These are phyloP conservation scores for Aureobasidium uvarum DNA, from an alignment of 2,329 filamentous ascomycete genomes.

Conservation along the genomic window DNA sequence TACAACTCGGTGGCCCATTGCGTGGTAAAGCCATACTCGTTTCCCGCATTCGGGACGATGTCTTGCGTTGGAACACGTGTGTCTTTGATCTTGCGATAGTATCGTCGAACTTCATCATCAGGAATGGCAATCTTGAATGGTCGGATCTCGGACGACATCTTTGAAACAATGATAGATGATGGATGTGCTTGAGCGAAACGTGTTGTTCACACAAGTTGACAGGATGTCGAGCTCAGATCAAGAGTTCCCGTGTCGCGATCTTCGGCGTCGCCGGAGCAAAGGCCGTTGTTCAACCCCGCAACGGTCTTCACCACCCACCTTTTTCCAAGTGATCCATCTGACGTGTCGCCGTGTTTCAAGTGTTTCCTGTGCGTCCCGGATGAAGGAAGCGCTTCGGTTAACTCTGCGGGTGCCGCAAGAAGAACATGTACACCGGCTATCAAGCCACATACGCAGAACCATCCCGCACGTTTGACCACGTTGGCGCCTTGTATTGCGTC, in stretches of 20 bases:
- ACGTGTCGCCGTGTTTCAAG: background rate
- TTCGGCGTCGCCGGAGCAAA: background rate
- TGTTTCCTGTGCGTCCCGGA: background rate
- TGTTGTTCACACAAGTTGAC: background rate
- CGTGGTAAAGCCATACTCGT: slow-evolving; percentile 38
- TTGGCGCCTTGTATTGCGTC: background rate
- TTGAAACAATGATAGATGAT: background rate
- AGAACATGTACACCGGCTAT: no score
- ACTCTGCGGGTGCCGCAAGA: background rate
- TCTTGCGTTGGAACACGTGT: slow-evolving; percentile 38
- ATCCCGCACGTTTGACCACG: background rate
- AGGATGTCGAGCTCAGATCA: background rate
- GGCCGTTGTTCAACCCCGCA: background rate
- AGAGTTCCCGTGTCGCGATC: background rate
- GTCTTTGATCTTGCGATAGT: slow-evolving; percentile 41
- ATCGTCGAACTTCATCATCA: slow-evolving; percentile 39
- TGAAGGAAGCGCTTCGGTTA: background rate
- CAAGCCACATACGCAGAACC: background rate
- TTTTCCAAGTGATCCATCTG: background rate
- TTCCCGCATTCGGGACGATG: slow-evolving; percentile 40
- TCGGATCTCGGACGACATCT: background rate
- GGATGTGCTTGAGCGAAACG: no score
- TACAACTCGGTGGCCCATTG: slow-evolving; percentile 41
- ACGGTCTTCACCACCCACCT: background rate
- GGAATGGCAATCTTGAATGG: slow-evolving; percentile 40